phyloP scores from a whole-genome alignment of 345 rosid species.

The Citrus glauca region DNA sequence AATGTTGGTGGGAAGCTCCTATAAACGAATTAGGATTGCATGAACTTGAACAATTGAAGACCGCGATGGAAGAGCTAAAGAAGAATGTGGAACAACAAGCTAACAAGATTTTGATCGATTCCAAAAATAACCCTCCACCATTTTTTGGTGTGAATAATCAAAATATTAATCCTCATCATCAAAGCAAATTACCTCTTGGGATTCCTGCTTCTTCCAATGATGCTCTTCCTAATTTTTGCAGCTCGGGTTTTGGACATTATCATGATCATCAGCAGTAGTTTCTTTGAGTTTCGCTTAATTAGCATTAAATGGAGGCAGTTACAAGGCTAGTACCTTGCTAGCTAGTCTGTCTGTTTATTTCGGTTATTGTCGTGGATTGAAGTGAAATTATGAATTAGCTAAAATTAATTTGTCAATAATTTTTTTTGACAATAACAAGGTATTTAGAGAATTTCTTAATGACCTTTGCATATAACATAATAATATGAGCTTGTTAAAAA shows the following conservation, averaged over 20 bases:
- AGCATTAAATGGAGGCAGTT: neutral
- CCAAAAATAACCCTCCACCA: conserved; percentile 4
- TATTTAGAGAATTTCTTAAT: no score
- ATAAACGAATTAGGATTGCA: conserved; percentile 16
- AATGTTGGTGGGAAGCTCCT: conserved; percentile 32
- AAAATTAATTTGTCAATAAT: no score
- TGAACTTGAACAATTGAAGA: conserved; percentile 21
- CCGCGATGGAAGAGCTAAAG: conserved; percentile 26
- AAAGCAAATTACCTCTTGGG: conserved; percentile 7
- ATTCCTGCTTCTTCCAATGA: neutral
- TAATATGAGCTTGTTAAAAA: no score
- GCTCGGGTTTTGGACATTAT: conserved; percentile 9
- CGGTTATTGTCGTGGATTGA: neutral
- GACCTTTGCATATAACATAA: no score
- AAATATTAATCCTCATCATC: conserved; percentile 1
- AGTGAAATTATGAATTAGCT: neutral
- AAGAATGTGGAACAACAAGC: conserved; percentile 16
- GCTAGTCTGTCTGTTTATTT: neutral
- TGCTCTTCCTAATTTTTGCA: neutral
- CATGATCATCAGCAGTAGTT: neutral
- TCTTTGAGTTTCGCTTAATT: neutral
- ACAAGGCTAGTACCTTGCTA: conserved; percentile 15
- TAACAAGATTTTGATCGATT: conserved; percentile 9
- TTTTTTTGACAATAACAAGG: no score
- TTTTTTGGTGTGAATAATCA: conserved; percentile 4